A percentile compares a stretch with the other conserved stretches of the same genome.
phyloP scores from a whole-genome alignment of 345 rosid species.

The Rubroshorea leprosula region DNA sequence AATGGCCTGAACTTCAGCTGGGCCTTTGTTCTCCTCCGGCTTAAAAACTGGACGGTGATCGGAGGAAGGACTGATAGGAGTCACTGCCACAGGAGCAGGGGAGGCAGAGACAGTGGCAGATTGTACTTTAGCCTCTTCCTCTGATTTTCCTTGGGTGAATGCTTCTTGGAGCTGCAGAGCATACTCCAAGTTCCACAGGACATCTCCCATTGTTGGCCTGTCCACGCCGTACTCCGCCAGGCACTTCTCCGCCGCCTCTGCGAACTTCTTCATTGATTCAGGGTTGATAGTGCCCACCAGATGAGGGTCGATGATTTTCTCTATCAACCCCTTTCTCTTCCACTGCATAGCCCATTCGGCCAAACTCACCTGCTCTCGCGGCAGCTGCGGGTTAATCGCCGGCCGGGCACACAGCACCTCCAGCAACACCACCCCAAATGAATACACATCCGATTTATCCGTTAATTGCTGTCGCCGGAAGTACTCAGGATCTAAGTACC shows the following conservation, averaged over 20 bases:
- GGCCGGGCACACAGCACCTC: conserved; percentile 46
- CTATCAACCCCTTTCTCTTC: conserved; percentile 44
- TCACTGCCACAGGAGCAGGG: conserved; percentile 13
- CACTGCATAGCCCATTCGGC: conserved; percentile 66
- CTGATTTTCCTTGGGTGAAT: conserved; percentile 43
- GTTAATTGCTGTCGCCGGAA: conserved; percentile 50
- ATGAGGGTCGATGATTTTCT: conserved; percentile 42
- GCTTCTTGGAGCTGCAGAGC: conserved; percentile 79
- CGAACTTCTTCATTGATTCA: conserved; percentile 47
- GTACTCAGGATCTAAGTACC: conserved; percentile 52
- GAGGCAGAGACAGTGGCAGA: conserved; percentile 12
- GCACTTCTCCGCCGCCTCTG: conserved; percentile 55
- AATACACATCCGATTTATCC: conserved; percentile 49
- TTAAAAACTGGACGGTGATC: conserved; percentile 22
- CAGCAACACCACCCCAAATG: conserved; percentile 46
- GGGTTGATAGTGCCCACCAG: conserved; percentile 32
- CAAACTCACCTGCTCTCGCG: conserved; percentile 49
- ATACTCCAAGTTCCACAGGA: conserved; percentile 58
- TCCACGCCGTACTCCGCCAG: conserved; percentile 49
- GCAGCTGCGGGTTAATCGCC: conserved; percentile 41
- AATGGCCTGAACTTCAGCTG: conserved; percentile 35
- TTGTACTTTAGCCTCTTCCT: conserved; percentile 33
- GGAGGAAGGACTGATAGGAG: conserved; percentile 17
- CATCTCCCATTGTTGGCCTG: conserved; percentile 66
- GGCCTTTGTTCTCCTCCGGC: conserved; percentile 33